These are phyloP conservation scores for Cicer chorassanicum DNA, from an alignment of 306 rosid genomes.

Conservation along the genomic window DNA sequence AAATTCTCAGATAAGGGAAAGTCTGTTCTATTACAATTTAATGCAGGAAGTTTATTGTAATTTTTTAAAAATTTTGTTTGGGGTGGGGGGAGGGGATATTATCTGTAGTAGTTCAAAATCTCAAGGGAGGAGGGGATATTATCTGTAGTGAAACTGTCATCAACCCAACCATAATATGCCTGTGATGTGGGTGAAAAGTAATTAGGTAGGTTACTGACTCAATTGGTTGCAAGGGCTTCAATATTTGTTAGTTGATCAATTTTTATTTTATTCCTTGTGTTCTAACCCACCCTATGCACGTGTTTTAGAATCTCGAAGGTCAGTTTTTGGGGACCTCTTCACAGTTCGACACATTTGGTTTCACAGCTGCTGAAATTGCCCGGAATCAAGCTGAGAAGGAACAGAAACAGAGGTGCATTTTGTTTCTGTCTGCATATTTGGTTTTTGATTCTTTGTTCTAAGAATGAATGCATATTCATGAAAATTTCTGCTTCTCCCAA, in stretches of 20 bases:
- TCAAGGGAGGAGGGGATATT: constrained; percentile 3
- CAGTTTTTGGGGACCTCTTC: constrained; percentile 76
- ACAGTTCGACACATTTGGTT: constrained; percentile 95
- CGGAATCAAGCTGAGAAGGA: constrained; percentile 92
- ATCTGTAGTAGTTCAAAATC: constrained; percentile 33
- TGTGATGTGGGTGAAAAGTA: constrained; percentile 22
- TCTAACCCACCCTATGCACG: constrained; percentile 33
- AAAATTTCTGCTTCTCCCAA: not conserved
- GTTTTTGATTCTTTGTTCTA: not conserved
- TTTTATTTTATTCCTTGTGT: constrained; percentile 4
- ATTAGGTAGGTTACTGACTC: constrained; percentile 4
- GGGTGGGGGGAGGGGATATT: not conserved
- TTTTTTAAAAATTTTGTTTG: not conserved
- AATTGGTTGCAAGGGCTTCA: constrained; percentile 24
- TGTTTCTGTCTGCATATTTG: constrained; percentile 29
- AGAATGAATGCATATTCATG: not conserved
- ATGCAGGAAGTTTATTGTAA: constrained; percentile 22
- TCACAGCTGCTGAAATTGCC: constrained; percentile 81
- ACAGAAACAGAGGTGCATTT: constrained; percentile 76
- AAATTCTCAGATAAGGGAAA: constrained; percentile 26
- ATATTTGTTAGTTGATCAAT: constrained; percentile 28
- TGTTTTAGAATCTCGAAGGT: constrained; percentile 80
- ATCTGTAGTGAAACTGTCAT: constrained; percentile 16
- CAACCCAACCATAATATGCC: constrained; percentile 12
- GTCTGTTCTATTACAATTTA: constrained; percentile 29